Evolutionary conservation across 192 early-diverging fungal genomes (phyloP).

Genomic region (Phlyctochytrium arcticum): DNA sequence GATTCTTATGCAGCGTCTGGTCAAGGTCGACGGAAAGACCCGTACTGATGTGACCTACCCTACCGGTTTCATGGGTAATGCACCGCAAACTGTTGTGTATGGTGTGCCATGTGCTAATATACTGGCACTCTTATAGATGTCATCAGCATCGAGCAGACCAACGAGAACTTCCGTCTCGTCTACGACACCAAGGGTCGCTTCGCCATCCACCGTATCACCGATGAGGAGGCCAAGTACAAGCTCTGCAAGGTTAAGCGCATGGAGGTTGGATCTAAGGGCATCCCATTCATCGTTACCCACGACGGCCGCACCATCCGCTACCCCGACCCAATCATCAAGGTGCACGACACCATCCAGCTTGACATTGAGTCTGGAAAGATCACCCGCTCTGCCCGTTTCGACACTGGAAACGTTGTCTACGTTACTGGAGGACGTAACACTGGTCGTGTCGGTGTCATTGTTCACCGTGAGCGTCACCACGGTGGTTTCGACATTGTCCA

Average conservation of each 20-base stretch:
- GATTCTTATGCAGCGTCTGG: slow-evolving; percentile 97
- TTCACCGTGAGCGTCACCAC: slow-evolving; percentile 93
- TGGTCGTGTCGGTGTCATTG: slow-evolving; percentile 96
- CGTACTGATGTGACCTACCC: slow-evolving; percentile 96
- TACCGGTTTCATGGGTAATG: slow-evolving; percentile 94
- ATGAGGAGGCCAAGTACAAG: slow-evolving; percentile 99
- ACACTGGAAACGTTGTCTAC: slow-evolving; percentile 93
- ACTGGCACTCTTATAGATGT: slow-evolving; percentile 77
- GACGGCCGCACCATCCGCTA: slow-evolving; percentile 99
- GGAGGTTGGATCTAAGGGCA: slow-evolving; percentile 90
- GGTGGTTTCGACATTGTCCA: slow-evolving; percentile 99
- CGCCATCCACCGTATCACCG: slow-evolving; percentile 98
- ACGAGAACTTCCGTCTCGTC: slow-evolving; percentile 99
- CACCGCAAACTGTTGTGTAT: slow-evolving; percentile 22
- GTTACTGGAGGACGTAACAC: slow-evolving; percentile 98
- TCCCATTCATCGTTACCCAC: slow-evolving; percentile 97
- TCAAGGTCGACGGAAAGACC: slow-evolving; percentile 99
- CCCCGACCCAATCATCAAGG: slow-evolving; percentile 99
- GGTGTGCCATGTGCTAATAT: neutral
- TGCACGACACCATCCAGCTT: slow-evolving; percentile 98
- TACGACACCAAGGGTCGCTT: slow-evolving; percentile 99
- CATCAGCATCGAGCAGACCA: slow-evolving; percentile 90
- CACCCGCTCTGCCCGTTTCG: slow-evolving; percentile 93
- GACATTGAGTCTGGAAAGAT: slow-evolving; percentile 94
- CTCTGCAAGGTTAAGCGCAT: slow-evolving; percentile 97